Conservation (phyloP, 805 yeast species). For the Maudiozyma pseudohumilis region DNA sequence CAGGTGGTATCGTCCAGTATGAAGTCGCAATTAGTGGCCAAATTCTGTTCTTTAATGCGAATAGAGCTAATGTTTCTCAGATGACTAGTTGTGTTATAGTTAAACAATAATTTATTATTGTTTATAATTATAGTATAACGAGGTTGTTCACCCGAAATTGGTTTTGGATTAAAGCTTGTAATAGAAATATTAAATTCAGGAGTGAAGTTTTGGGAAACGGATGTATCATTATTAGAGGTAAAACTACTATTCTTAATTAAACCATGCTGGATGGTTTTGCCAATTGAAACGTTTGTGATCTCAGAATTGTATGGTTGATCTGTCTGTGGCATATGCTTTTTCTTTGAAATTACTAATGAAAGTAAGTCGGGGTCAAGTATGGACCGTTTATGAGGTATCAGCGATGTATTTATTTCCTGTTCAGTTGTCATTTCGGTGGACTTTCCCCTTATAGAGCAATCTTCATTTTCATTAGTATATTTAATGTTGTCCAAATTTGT, state of each 20-base stretch:
- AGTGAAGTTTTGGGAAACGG: no score
- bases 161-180: no score
- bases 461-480: no score
- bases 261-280: no score
- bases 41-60: constrained; percentile 10
- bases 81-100: constrained; percentile 8
- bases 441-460: background rate
- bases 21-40: constrained; percentile 12
- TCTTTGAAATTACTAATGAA: constrained; percentile 7
- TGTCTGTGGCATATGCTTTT: no score
- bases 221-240: no score
- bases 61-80: background rate
- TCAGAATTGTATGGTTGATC: no score
- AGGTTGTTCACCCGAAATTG: no score
- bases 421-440: background rate
- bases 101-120: constrained; percentile 7
- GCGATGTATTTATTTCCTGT: constrained; percentile 6
- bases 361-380: constrained; percentile 16
- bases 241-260: no score
- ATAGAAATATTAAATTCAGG: no score
- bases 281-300: no score
- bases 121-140: constrained; percentile 11
- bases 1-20: constrained; percentile 15
- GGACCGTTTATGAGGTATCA: constrained; percentile 17
- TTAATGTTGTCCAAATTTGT: no score